Evolutionary conservation across 805 yeast genomes (phyloP).

Genomic region (Candida awuae): DNA sequence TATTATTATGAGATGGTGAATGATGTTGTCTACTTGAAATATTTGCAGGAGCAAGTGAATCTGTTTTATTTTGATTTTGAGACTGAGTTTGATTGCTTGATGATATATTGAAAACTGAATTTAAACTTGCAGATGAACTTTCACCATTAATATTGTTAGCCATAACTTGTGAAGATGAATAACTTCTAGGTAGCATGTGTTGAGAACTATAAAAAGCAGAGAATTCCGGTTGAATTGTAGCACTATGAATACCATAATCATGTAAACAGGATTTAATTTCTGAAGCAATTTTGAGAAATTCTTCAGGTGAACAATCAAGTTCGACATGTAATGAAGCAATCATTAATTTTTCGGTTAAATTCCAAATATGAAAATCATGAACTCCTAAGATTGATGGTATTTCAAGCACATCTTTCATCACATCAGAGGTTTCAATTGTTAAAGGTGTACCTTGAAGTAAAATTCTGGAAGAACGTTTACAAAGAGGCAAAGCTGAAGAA

Average conservation of each 20-base stretch:
- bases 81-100: not conserved
- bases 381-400: slow-evolving; percentile 73
- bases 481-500: slow-evolving; percentile 84
- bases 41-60: not conserved
- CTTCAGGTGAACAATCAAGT: slow-evolving; percentile 53
- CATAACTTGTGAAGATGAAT: slow-evolving; percentile 17
- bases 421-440: slow-evolving; percentile 66
- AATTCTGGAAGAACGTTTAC: slow-evolving; percentile 78
- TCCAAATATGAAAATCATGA: slow-evolving; percentile 97
- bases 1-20: too few species aligned
- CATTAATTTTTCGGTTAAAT: slow-evolving; percentile 74
- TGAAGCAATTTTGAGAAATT: slow-evolving; percentile 63
- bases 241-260: slow-evolving; percentile 80
- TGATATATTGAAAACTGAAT: too few species aligned
- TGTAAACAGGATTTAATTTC: slow-evolving; percentile 74
- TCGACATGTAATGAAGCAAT: slow-evolving; percentile 89
- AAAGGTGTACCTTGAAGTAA: slow-evolving; percentile 89
- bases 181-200: slow-evolving; percentile 26
- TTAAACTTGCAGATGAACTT: not conserved
- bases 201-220: slow-evolving; percentile 26
- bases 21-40: not conserved
- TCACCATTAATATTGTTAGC: slow-evolving; percentile 5
- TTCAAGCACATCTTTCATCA: slow-evolving; percentile 57
- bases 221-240: slow-evolving; percentile 96
- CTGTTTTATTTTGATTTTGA: not conserved